Evolutionary conservation across 2,329 filamentous ascomycete species (phyloP).

Genomic region (Fusarium nanum): DNA sequence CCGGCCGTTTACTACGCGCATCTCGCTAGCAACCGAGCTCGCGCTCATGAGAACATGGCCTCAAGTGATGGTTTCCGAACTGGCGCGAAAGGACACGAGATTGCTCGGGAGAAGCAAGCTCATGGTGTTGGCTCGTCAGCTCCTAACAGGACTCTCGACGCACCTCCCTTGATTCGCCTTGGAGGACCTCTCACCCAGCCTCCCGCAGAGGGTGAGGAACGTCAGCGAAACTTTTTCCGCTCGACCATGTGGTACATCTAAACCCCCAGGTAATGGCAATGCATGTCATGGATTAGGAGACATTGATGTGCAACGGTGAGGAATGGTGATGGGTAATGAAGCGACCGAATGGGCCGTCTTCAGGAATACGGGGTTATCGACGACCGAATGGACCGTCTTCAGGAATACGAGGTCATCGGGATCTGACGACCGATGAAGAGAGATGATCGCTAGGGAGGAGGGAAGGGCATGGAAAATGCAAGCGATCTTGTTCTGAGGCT

Average conservation of each 20-base stretch:
- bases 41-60: conserved; percentile 72
- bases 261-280: neutral
- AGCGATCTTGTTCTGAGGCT: conserved; percentile 23
- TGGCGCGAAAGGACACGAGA: conserved; percentile 58
- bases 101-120: conserved; percentile 53
- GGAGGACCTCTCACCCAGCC: conserved; percentile 44
- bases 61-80: conserved; percentile 58
- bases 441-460: conserved; percentile 34
- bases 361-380: no score
- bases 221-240: conserved; percentile 52
- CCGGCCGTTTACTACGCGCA: conserved; percentile 98
- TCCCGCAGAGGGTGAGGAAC: conserved; percentile 46
- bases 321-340: neutral
- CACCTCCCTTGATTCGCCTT: conserved; percentile 49
- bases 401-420: no score
- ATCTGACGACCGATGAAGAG: neutral
- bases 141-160: conserved; percentile 41
- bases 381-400: no score
- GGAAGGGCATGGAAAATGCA: conserved; percentile 32
- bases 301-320: neutral
- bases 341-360: no score
- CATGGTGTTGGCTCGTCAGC: conserved; percentile 51
- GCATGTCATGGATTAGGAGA: neutral
- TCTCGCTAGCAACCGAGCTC: conserved; percentile 83
- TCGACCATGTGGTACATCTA: conserved; percentile 61